A percentile compares a stretch with the other conserved stretches of the same genome.
These are phyloP conservation scores for Omphalotus guepiniiformis DNA, from an alignment of 768 basidiomycete genomes.

Conservation along the genomic window DNA sequence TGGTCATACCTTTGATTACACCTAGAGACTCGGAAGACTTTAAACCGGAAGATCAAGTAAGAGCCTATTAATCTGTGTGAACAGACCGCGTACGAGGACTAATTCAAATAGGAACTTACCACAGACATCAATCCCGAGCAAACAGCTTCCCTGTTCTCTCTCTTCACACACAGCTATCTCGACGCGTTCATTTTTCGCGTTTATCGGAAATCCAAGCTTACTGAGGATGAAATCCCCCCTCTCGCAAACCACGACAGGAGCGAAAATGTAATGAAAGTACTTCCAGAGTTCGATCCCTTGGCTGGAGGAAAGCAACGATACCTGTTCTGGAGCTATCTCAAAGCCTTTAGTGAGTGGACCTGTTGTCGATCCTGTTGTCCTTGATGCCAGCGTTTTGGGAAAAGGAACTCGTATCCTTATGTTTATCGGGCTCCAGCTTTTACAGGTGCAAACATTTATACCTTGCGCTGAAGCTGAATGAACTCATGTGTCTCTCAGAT, in stretches of 20 bases:
- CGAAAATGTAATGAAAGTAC: constrained; percentile 5
- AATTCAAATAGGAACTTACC: constrained; percentile 30
- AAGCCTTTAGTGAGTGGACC: constrained; percentile 13
- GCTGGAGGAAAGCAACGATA: constrained; percentile 12
- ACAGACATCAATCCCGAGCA: constrained; percentile 39
- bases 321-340: constrained; percentile 8
- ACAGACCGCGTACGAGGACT: too few relatives aligned
- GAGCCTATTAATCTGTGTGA: too few relatives aligned
- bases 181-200: constrained; percentile 46
- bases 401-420: neutral
- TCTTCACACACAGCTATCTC: constrained; percentile 48
- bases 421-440: neutral
- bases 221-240: constrained; percentile 52
- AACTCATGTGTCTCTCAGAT: constrained; percentile 9
- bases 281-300: neutral
- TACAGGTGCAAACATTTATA: neutral
- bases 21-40: too few relatives aligned
- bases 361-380: neutral
- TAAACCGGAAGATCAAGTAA: too few relatives aligned
- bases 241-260: constrained; percentile 62
- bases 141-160: constrained; percentile 41
- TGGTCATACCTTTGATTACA: constrained; percentile 46
- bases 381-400: neutral
- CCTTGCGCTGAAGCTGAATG: neutral
- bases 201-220: constrained; percentile 35